These are phyloP conservation scores for Triticum turgidum DNA, from an alignment of 176 grass and related monocot genomes.

Conservation along the genomic window DNA sequence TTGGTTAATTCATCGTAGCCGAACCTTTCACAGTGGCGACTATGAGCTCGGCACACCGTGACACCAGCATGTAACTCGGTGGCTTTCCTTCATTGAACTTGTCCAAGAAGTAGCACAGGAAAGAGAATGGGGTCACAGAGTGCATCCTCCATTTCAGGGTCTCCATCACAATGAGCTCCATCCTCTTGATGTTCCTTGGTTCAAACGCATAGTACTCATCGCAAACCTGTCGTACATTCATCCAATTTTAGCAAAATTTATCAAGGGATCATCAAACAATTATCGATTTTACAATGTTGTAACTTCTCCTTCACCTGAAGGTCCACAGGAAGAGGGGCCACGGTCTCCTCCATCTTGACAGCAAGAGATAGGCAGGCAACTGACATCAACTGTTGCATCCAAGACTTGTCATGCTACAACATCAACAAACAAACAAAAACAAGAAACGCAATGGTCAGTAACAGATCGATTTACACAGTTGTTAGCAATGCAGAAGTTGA, in stretches of 20 bases:
- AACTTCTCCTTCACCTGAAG: constrained; percentile 61
- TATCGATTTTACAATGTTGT: background rate
- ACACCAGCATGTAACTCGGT: constrained; percentile 29
- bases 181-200: constrained; percentile 61
- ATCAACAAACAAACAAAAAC: constrained; percentile 8
- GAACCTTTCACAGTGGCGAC: constrained; percentile 71
- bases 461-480: constrained; percentile 19
- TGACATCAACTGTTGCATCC: constrained; percentile 72
- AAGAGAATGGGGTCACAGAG: constrained; percentile 75
- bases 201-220: constrained; percentile 43
- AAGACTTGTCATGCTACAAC: constrained; percentile 64
- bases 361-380: constrained; percentile 81
- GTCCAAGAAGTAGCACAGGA: constrained; percentile 61
- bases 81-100: constrained; percentile 48
- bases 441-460: constrained; percentile 4
- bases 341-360: constrained; percentile 83
- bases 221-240: constrained; percentile 44
- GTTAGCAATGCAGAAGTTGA: constrained; percentile 15
- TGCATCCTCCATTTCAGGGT: constrained; percentile 80
- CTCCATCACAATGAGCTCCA: constrained; percentile 65
- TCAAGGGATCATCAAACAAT: background rate
- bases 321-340: constrained; percentile 59
- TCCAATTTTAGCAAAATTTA: constrained; percentile 12
- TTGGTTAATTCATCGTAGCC: background rate
- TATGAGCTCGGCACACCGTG: constrained; percentile 48